Conservation (phyloP, 2,329 filamentous ascomycete genomes). For the Pestalotiopsis sp. region DNA sequence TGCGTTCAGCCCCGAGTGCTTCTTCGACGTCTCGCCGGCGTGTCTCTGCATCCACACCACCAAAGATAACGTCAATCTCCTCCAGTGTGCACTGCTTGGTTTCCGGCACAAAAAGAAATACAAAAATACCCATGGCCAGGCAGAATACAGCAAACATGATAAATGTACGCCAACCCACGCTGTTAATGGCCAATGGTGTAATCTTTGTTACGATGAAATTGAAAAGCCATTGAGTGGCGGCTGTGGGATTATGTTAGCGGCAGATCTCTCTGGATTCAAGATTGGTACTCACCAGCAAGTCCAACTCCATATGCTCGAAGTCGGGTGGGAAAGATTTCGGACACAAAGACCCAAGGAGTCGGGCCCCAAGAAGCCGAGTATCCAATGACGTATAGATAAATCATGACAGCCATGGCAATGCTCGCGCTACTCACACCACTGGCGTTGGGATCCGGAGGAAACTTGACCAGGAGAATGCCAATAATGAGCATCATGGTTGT, state of each 20-base stretch:
- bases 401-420: conserved; percentile 11
- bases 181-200: conserved; percentile 2
- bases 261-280: background rate
- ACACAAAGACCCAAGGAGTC: conserved; percentile 43
- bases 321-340: conserved; percentile 47
- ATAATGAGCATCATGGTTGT: conserved; percentile 1
- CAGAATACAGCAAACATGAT: conserved; percentile 46
- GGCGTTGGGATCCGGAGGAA: conserved; percentile 1
- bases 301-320: conserved; percentile 50
- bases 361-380: conserved; percentile 56
- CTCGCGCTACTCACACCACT: conserved; percentile 5
- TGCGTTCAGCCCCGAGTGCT: background rate
- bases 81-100: conserved; percentile 34
- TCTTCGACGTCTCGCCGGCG: background rate
- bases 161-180: conserved; percentile 1
- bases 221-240: conserved; percentile 74
- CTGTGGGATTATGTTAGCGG: conserved; percentile 26
- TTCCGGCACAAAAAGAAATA: conserved; percentile 47
- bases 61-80: conserved; percentile 7
- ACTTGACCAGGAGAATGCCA: conserved; percentile 6
- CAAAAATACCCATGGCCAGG: conserved; percentile 38
- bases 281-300: conserved; percentile 40
- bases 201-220: conserved; percentile 68
- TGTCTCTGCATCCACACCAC: conserved; percentile 1
- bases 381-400: conserved; percentile 56